phyloP scores from a whole-genome alignment of 345 rosid genomes.

The Erodium maritimum region DNA sequence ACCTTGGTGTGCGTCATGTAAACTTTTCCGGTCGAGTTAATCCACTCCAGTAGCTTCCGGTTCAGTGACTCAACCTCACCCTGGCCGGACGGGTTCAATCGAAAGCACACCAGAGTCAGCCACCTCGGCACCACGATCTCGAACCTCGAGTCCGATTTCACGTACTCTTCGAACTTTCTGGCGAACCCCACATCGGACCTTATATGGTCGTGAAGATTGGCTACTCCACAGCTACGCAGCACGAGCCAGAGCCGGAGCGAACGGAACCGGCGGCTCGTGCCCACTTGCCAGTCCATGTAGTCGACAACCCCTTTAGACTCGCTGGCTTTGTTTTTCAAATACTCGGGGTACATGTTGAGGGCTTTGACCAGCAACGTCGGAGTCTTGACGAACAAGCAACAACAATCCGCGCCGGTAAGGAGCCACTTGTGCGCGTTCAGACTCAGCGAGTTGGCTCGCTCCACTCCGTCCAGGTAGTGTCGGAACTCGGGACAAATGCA shows the following conservation, averaged over 20 bases:
- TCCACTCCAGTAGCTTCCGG: conserved; percentile 26
- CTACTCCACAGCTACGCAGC: conserved; percentile 19
- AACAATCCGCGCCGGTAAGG: conserved; percentile 33
- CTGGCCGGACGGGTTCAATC: conserved; percentile 8
- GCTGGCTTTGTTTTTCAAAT: conserved; percentile 21
- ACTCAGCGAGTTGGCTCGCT: conserved; percentile 30
- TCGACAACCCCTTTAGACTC: conserved; percentile 23
- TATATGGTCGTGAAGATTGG: conserved; percentile 27
- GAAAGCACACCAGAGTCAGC: conserved; percentile 33
- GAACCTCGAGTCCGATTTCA: conserved; percentile 25
- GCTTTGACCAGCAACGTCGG: conserved; percentile 18
- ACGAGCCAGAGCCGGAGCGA: conserved; percentile 34
- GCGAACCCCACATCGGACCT: conserved; percentile 28
- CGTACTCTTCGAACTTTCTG: conserved; percentile 24
- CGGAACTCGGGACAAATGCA: conserved; percentile 46
- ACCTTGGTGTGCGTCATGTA: conserved; percentile 28
- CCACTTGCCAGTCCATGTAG: conserved; percentile 40
- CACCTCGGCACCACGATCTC: conserved; percentile 23
- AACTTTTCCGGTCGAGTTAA: conserved; percentile 27
- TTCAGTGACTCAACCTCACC: conserved; percentile 14
- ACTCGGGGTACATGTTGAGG: conserved; percentile 29
- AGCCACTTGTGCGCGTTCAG: conserved; percentile 43
- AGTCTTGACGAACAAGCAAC: conserved; percentile 33
- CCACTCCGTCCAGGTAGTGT: conserved; percentile 26
- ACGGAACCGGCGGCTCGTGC: conserved; percentile 35